Percentiles rank a stretch among this genome's conserved stretches.
Conservation (phyloP, 2,329 filamentous ascomycete species). For the Fusarium sp. region DNA sequence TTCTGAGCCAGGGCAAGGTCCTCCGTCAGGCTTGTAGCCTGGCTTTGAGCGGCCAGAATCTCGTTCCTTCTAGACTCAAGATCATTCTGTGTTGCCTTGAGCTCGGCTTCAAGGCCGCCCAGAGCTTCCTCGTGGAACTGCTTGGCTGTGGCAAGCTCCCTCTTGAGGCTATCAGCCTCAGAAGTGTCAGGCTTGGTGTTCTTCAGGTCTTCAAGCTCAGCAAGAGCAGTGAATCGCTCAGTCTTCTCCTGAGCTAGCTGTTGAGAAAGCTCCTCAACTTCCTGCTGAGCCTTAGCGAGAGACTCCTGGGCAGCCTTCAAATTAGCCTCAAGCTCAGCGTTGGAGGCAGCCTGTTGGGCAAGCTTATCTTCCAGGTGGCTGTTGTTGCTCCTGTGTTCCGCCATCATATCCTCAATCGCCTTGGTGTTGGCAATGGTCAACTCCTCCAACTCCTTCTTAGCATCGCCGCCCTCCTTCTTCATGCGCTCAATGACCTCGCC, state of each 20-base stretch:
- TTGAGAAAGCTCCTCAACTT: slow-evolving; percentile 64
- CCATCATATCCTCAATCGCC: slow-evolving; percentile 58
- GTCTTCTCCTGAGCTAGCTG: slow-evolving; percentile 71
- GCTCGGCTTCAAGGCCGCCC: slow-evolving; percentile 50
- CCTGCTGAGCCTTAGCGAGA: slow-evolving; percentile 61
- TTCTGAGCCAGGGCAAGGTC: slow-evolving; percentile 65
- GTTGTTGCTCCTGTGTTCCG: slow-evolving; percentile 55
- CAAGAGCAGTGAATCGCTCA: slow-evolving; percentile 69
- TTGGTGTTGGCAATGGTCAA: slow-evolving; percentile 55
- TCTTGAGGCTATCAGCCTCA: slow-evolving; percentile 65
- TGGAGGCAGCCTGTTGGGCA: slow-evolving; percentile 53
- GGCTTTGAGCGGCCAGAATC: slow-evolving; percentile 55
- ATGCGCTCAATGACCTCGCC: slow-evolving; percentile 58
- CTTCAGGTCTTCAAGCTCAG: slow-evolving; percentile 70
- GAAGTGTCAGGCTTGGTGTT: slow-evolving; percentile 69
- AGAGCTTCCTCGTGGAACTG: slow-evolving; percentile 62
- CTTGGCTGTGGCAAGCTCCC: slow-evolving; percentile 64
- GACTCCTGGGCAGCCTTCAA: slow-evolving; percentile 58
- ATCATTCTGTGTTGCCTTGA: slow-evolving; percentile 55
- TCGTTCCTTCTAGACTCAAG: slow-evolving; percentile 54
- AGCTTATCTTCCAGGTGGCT: slow-evolving; percentile 55
- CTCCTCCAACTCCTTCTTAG: slow-evolving; percentile 61
- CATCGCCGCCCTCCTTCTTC: slow-evolving; percentile 56
- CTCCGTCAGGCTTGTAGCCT: slow-evolving; percentile 50
- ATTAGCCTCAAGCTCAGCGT: slow-evolving; percentile 54